A percentile compares a stretch with the other conserved stretches of the same genome.
Conservation (phyloP, 495 filamentous ascomycete genomes). For the Lentithecium fluviatile region DNA sequence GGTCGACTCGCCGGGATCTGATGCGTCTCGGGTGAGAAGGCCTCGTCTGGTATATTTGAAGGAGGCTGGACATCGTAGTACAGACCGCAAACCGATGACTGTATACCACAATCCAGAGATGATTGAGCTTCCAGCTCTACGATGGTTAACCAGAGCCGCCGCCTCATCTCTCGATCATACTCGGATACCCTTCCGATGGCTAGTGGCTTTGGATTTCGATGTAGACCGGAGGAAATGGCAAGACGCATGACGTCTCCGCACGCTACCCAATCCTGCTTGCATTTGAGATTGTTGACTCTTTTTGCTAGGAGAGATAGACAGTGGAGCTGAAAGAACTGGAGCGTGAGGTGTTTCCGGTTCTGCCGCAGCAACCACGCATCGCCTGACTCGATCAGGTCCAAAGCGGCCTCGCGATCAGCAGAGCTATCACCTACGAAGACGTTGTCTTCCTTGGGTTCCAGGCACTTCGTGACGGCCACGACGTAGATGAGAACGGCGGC, state of each 20-base stretch:
- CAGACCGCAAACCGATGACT: conserved; percentile 23
- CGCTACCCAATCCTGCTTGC: conserved; percentile 35
- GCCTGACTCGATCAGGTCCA: conserved; percentile 42
- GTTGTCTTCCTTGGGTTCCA: conserved; percentile 2
- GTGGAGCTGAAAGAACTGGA: conserved; percentile 28
- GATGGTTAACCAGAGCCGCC: conserved; percentile 31
- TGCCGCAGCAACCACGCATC: conserved; percentile 44
- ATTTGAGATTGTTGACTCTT: conserved; percentile 28
- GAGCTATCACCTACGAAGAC: conserved; percentile 46
- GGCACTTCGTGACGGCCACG: conserved; percentile 34
- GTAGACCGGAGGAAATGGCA: conserved; percentile 28
- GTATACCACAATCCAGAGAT: conserved; percentile 25
- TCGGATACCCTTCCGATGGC: conserved; percentile 12
- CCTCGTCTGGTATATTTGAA: conserved; percentile 25
- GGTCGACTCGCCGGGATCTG: conserved; percentile 8
- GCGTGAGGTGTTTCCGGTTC: conserved; percentile 43
- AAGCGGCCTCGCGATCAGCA: conserved; percentile 42
- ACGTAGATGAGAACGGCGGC: conserved; percentile 43
- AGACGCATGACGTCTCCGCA: conserved; percentile 24
- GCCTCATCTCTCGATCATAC: conserved; percentile 30
- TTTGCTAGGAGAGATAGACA: conserved; percentile 33
- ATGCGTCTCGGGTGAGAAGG: conserved; percentile 3
- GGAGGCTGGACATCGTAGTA: conserved; percentile 24
- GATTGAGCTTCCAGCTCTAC: conserved; percentile 32
- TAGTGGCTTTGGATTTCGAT: conserved; percentile 26